These are phyloP conservation scores for Malus hybrid DNA, from an alignment of 331 rosid species.

Conservation along the genomic window DNA sequence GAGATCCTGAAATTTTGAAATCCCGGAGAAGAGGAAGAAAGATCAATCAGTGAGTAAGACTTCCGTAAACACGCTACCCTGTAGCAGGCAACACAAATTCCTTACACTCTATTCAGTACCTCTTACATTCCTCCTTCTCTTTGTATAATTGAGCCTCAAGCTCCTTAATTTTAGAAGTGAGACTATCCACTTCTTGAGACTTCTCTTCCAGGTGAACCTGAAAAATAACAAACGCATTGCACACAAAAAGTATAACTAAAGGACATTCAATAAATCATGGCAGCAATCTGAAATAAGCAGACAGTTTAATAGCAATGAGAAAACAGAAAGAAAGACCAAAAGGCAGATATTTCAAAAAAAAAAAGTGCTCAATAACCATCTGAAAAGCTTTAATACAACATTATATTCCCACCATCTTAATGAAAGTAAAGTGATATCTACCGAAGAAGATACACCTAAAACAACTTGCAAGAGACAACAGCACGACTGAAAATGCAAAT, in stretches of 20 bases:
- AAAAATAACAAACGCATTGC: slow-evolving; percentile 16
- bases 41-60: not conserved
- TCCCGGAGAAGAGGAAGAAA: slow-evolving; percentile 8
- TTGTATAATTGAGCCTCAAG: slow-evolving; percentile 63
- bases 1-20: slow-evolving; percentile 48
- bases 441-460: not conserved
- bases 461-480: not conserved
- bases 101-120: slow-evolving; percentile 28
- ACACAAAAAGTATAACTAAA: slow-evolving; percentile 5
- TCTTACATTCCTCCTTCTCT: slow-evolving; percentile 74
- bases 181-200: slow-evolving; percentile 73
- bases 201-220: slow-evolving; percentile 67
- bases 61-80: not conserved
- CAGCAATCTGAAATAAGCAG: not conserved
- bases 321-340: not conserved
- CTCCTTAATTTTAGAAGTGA: slow-evolving; percentile 84
- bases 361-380: not conserved
- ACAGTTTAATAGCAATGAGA: not conserved
- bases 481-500: not conserved
- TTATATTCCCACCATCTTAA: not conserved
- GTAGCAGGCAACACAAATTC: slow-evolving; percentile 4
- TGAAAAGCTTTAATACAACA: not conserved
- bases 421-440: not conserved
- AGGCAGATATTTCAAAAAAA: not conserved
- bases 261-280: not conserved